Conservation (phyloP, 2,329 filamentous ascomycete genomes). For the Talaromyces sp. region DNA sequence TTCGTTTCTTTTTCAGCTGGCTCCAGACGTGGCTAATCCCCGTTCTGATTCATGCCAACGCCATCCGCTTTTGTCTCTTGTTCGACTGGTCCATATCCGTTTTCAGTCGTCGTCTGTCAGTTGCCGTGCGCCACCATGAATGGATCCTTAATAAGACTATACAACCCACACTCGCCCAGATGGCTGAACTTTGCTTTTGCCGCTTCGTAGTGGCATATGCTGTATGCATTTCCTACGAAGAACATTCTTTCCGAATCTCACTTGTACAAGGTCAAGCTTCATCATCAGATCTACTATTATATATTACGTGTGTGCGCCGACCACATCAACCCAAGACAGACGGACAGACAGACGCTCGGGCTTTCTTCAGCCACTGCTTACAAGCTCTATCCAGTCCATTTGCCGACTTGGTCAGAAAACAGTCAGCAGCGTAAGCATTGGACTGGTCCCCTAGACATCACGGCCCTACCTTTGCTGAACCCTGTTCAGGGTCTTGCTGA, state of each 20-base stretch:
- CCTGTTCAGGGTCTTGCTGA: not conserved
- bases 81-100: not conserved
- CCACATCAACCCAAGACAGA: not conserved
- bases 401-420: not conserved
- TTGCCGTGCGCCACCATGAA: conserved; percentile 8
- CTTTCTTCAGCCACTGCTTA: not conserved
- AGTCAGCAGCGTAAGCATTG: not conserved
- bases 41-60: not conserved
- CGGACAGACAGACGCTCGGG: not conserved
- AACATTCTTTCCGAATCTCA: not conserved
- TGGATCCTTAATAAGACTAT: conserved; percentile 1
- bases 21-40: conserved; percentile 5
- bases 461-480: not conserved
- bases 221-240: too few relatives aligned
- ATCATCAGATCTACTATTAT: not conserved
- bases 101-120: conserved; percentile 3
- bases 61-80: not conserved
- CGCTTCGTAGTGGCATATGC: not conserved
- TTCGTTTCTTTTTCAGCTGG: conserved; percentile 8
- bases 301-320: not conserved
- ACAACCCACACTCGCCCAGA: not conserved
- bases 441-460: not conserved
- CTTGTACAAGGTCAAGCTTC: not conserved
- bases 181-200: conserved; percentile 1
- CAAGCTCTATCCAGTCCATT: not conserved